Conservation (phyloP, 805 yeast species). For the Zygosaccharomyces lentus region DNA sequence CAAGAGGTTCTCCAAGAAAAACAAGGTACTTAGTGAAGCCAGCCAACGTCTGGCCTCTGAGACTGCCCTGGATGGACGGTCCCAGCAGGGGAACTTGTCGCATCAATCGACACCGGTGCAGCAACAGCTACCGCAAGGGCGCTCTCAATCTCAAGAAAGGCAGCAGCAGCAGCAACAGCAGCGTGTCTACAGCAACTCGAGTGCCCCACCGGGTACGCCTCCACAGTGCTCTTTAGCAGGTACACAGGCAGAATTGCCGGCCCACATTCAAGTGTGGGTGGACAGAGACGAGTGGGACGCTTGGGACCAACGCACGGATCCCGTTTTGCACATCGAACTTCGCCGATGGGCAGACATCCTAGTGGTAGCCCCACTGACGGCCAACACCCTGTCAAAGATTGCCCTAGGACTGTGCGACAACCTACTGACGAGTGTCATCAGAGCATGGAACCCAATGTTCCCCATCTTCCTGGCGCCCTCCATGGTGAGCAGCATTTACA, state of each 20-base stretch:
- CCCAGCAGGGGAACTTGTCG: conserved; percentile 3
- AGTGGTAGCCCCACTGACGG: conserved; percentile 90
- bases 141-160: conserved; percentile 1
- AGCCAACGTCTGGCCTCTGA: conserved; percentile 17
- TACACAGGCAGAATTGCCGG: conserved; percentile 50
- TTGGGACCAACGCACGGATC: conserved; percentile 82
- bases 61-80: conserved; percentile 11
- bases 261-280: conserved; percentile 82
- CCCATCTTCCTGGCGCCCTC: conserved; percentile 93
- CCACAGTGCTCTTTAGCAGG: conserved; percentile 22
- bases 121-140: conserved; percentile 1
- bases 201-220: conserved; percentile 11
- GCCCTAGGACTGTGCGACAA: conserved; percentile 91
- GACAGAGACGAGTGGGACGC: conserved; percentile 91
- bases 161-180: conserved; percentile 9
- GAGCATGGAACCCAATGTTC: conserved; percentile 93
- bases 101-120: neutral
- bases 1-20: conserved; percentile 19
- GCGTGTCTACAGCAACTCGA: conserved; percentile 11
- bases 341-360: conserved; percentile 96
- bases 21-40: conserved; percentile 12
- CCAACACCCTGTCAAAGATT: conserved; percentile 86
- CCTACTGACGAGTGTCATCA: conserved; percentile 77
- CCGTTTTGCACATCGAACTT: conserved; percentile 89
- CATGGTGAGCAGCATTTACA: conserved; percentile 90